phyloP scores from a whole-genome alignment of 164 flowering plant species.

The Platanus orientalis region DNA sequence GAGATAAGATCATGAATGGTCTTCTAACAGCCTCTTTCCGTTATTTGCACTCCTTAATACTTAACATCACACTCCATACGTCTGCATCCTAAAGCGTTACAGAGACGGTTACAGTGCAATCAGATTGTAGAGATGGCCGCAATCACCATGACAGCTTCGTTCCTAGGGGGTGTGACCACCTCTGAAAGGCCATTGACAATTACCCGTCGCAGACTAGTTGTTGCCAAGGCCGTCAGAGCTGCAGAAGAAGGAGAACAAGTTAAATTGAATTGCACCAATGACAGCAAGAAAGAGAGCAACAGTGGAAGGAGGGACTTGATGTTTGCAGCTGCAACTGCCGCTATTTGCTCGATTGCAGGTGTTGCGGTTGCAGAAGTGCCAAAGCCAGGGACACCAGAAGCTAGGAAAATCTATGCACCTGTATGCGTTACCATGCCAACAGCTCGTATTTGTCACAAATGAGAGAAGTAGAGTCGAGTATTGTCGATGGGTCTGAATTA shows the following conservation, averaged over 20 bases:
- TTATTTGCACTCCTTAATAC: not conserved
- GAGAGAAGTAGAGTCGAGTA: no score
- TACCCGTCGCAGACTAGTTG: slow-evolving; percentile 25
- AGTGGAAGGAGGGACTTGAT: slow-evolving; percentile 53
- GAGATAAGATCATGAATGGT: slow-evolving; percentile 41
- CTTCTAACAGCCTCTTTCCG: not conserved
- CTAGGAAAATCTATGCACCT: slow-evolving; percentile 71
- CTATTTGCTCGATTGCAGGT: slow-evolving; percentile 39
- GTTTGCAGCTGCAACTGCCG: slow-evolving; percentile 71
- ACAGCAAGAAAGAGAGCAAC: slow-evolving; percentile 25
- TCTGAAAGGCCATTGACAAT: slow-evolving; percentile 18
- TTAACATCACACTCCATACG: not conserved
- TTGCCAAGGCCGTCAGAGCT: slow-evolving; percentile 39
- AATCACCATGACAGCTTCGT: slow-evolving; percentile 62
- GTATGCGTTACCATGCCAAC: slow-evolving; percentile 79
- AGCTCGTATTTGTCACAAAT: no score
- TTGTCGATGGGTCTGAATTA: no score
- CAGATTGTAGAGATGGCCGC: slow-evolving; percentile 46
- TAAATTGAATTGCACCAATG: slow-evolving; percentile 7
- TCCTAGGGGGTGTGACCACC: slow-evolving; percentile 27
- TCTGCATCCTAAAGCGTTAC: not conserved
- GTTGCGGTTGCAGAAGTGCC: slow-evolving; percentile 54
- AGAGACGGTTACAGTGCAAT: not conserved
- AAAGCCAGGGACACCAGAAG: slow-evolving; percentile 49
- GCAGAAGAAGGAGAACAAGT: slow-evolving; percentile 17